phyloP scores from a whole-genome alignment of 129 eudicot species.

The Escallonia herrerae region DNA sequence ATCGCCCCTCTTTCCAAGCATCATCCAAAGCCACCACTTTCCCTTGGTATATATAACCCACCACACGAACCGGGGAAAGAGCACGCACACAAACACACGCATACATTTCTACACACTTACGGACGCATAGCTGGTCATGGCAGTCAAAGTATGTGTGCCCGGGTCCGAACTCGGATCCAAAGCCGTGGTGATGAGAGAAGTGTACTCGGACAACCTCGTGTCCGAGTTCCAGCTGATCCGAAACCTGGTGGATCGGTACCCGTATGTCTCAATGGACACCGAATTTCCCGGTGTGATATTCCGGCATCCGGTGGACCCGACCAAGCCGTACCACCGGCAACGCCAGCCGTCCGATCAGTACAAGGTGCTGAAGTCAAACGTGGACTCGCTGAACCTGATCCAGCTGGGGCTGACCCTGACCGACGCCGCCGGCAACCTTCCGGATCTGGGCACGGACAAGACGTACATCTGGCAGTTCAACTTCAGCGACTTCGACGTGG shows the following conservation, averaged over 20 bases:
- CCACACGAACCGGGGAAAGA: background rate
- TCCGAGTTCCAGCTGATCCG: slow-evolving; percentile 53
- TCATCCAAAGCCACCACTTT: background rate
- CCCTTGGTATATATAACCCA: background rate
- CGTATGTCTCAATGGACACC: slow-evolving; percentile 80
- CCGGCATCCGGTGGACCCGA: slow-evolving; percentile 11
- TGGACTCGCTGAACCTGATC: slow-evolving; percentile 59
- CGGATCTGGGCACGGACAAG: slow-evolving; percentile 29
- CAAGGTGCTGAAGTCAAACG: slow-evolving; percentile 56
- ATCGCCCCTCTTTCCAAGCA: background rate
- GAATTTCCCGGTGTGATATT: slow-evolving; percentile 80
- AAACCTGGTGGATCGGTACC: slow-evolving; percentile 40
- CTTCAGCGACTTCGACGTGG: slow-evolving; percentile 54
- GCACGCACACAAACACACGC: background rate
- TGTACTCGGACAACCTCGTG: slow-evolving; percentile 57
- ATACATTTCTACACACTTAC: too few relatives aligned
- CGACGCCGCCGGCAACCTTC: slow-evolving; percentile 65
- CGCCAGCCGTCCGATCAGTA: slow-evolving; percentile 43
- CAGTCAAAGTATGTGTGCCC: background rate
- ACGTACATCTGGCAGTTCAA: slow-evolving; percentile 75
- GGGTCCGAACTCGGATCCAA: slow-evolving; percentile 10
- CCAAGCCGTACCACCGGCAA: slow-evolving; percentile 5
- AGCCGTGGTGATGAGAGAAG: slow-evolving; percentile 50
- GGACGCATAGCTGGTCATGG: background rate
- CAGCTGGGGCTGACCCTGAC: slow-evolving; percentile 72